Conservation (phyloP, 371 early-diverging fungal genomes). For the Cokeromyces recurvatus region DNA sequence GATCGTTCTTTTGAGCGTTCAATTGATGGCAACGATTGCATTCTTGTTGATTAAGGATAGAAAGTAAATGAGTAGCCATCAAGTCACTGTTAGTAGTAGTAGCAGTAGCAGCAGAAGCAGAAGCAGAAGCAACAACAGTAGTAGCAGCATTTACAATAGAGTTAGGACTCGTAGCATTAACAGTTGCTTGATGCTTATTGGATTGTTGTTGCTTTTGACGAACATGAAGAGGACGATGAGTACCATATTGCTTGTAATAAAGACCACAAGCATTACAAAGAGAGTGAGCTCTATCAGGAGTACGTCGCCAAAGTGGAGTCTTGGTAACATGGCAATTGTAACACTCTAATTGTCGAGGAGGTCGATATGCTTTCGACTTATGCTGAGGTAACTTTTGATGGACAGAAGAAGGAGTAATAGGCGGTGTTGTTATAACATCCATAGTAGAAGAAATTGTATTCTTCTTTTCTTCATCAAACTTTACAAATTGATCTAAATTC, state of each 20-base stretch:
- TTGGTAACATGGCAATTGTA: slow-evolving; percentile 75
- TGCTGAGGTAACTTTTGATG: background rate
- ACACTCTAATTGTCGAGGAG: slow-evolving; percentile 68
- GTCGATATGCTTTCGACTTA: slow-evolving; percentile 22
- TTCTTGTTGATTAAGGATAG: too few relatives aligned
- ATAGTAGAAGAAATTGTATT: background rate
- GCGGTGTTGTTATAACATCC: too few relatives aligned
- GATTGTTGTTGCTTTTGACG: slow-evolving; percentile 49
- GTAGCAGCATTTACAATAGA: background rate
- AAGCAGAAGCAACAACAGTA: background rate
- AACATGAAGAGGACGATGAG: slow-evolving; percentile 64
- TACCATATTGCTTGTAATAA: slow-evolving; percentile 73
- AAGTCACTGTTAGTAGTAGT: background rate
- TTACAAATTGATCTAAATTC: slow-evolving; percentile 33
- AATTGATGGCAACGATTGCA: too few relatives aligned
- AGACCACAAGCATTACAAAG: slow-evolving; percentile 85
- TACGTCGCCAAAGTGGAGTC: slow-evolving; percentile 84
- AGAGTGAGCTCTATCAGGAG: slow-evolving; percentile 68
- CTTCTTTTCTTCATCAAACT: slow-evolving; percentile 26
- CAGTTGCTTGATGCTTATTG: background rate
- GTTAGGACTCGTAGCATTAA: slow-evolving; percentile 4
- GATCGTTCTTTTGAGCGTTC: too few relatives aligned
- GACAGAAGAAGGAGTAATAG: background rate
- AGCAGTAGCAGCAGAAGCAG: background rate
- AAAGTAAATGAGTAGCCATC: slow-evolving; percentile 12